Conservation (phyloP, 2,329 filamentous ascomycete genomes). For the Colletotrichum scovillei region DNA sequence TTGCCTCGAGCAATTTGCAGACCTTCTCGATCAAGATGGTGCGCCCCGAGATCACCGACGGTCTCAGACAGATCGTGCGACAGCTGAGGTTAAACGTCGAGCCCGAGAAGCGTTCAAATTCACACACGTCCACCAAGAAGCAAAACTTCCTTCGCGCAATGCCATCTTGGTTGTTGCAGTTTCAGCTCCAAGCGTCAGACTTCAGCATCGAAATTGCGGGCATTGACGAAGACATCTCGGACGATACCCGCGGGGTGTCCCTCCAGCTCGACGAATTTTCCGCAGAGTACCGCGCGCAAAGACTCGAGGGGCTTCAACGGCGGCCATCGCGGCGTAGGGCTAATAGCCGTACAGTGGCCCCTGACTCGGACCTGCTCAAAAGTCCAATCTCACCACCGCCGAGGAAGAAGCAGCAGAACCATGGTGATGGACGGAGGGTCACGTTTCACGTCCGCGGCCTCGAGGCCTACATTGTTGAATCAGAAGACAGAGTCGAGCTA, state of each 20-base stretch:
- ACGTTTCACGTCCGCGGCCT: slow-evolving; percentile 84
- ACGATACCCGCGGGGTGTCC: slow-evolving; percentile 83
- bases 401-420: slow-evolving; percentile 65
- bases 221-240: slow-evolving; percentile 84
- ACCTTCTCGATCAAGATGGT: slow-evolving; percentile 92
- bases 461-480: slow-evolving; percentile 92
- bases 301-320: slow-evolving; percentile 71
- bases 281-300: slow-evolving; percentile 88
- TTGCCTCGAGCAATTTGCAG: slow-evolving; percentile 82
- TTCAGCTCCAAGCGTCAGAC: slow-evolving; percentile 87
- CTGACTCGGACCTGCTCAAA: slow-evolving; percentile 73
- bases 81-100: slow-evolving; percentile 81
- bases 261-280: slow-evolving; percentile 90
- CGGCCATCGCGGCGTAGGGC: slow-evolving; percentile 75
- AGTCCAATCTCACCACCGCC: slow-evolving; percentile 58
- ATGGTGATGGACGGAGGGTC: slow-evolving; percentile 82
- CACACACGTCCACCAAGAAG: slow-evolving; percentile 57
- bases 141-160: slow-evolving; percentile 81
- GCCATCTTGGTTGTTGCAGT: slow-evolving; percentile 86
- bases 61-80: slow-evolving; percentile 88
- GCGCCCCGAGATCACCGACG: slow-evolving; percentile 91
- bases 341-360: slow-evolving; percentile 76
- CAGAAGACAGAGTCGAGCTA: slow-evolving; percentile 82
- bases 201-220: slow-evolving; percentile 93
- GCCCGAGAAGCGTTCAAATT: slow-evolving; percentile 65